Evolutionary conservation across 2,329 filamentous ascomycete species (phyloP), one percentile per base, ranked within the genome.

Genomic region (Fusarium sp.): DNA sequence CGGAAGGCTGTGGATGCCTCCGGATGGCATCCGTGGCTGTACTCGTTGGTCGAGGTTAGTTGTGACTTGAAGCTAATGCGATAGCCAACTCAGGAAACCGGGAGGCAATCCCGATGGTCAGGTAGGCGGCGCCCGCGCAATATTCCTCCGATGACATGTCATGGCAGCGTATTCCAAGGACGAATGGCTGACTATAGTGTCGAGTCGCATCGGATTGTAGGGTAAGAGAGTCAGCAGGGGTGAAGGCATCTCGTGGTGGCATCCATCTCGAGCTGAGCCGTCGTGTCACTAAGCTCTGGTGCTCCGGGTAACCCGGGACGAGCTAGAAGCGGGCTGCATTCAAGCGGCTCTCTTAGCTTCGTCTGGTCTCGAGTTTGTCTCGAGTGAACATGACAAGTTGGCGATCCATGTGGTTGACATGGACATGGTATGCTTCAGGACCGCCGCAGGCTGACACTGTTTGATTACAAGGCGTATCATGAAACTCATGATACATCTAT

Each of bases 61-160:
- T 65, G 66, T 65, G 70, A 70, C 54, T 60, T 68, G 33, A 52
- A 65, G 57, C 56, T 52, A 63, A 60, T 76, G 63, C 59, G 61
- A 70, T 75, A 40, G 60, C 65, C 56, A 72, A 68, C 61, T 63
- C 68, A 66, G 54, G 43, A 56, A 38, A 60, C 62, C 59, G 71
- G 58, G 65, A 50, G 40, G 66, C 30, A 64, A 37, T 56, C 40
- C 58, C 63, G 47, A 63, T 71, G 64, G 47, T 66, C 45, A 43
- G 33, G 27, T 33, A 32, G 66, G 68, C 22, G 56, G 40, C 40
- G 45, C 43, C 61, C 63, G 61, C 67, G 37, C 71, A 54, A 38
- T 63, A 59, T 62, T 66, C 22, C 52, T 57, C 66, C 54, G 63
- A 58, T 72, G 69, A 66, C 70, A 66, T 66, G 33, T 35, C 61